A percentile compares a stretch with the other conserved stretches of the same genome.
phyloP scores from a whole-genome alignment of 2,329 filamentous ascomycete species.

The Alternaria infectoria region DNA sequence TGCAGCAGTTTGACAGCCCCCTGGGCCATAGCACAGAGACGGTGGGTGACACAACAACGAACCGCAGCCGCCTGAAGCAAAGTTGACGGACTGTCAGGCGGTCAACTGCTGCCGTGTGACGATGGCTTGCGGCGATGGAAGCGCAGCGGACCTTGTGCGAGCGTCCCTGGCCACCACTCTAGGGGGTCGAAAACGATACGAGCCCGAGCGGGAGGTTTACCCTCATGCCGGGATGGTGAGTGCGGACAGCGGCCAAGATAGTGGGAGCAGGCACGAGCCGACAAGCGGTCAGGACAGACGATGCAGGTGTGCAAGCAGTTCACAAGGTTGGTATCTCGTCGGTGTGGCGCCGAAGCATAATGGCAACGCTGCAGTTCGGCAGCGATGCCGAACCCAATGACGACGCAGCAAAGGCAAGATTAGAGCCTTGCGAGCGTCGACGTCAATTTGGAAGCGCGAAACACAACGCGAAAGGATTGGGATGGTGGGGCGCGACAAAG shows the following conservation, averaged over 20 bases:
- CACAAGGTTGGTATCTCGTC: constrained; percentile 2
- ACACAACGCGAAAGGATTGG: background rate
- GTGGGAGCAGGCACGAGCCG: constrained; percentile 22
- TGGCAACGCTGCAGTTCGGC: constrained; percentile 15
- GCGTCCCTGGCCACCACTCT: constrained; percentile 11
- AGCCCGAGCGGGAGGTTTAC: constrained; percentile 33
- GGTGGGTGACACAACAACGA: constrained; percentile 28
- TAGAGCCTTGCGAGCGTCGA: constrained; percentile 1
- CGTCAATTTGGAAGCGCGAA: background rate
- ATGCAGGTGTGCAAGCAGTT: constrained; percentile 5
- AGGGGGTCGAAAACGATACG: constrained; percentile 20
- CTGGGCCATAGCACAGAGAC: constrained; percentile 26
- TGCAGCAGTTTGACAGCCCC: constrained; percentile 42
- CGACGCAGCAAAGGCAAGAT: background rate
- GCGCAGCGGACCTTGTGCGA: constrained; percentile 33
- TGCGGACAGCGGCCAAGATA: constrained; percentile 28
- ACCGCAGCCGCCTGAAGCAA: constrained; percentile 21
- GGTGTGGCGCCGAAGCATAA: constrained; percentile 4
- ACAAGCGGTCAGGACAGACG: constrained; percentile 19
- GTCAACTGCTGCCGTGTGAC: constrained; percentile 37
- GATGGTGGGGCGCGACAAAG: background rate
- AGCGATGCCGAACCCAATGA: constrained; percentile 22
- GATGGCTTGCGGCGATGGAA: constrained; percentile 22
- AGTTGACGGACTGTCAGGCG: constrained; percentile 43
- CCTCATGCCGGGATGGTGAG: constrained; percentile 28